These are phyloP conservation scores for Psilocybe cubensis DNA, from an alignment of 768 basidiomycete species.

Conservation along the genomic window DNA sequence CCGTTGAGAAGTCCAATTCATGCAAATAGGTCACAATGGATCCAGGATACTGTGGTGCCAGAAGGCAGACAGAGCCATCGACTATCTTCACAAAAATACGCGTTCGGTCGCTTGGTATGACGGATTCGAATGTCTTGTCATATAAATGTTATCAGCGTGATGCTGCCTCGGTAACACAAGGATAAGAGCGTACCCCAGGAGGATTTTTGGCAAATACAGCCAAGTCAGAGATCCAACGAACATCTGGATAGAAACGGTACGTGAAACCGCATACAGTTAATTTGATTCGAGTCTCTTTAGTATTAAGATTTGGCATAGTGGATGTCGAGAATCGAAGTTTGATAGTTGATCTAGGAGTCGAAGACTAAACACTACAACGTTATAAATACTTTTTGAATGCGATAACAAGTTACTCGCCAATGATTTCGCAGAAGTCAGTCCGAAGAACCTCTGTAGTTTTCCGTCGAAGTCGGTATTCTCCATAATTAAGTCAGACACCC, in stretches of 20 bases:
- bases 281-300: slow-evolving; percentile 82
- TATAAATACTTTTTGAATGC: neutral
- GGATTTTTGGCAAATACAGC: slow-evolving; percentile 75
- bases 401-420: slow-evolving; percentile 48
- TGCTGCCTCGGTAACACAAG: neutral
- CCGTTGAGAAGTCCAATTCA: slow-evolving; percentile 70
- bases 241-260: slow-evolving; percentile 61
- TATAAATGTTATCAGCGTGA: slow-evolving; percentile 1
- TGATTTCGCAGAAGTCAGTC: slow-evolving; percentile 57
- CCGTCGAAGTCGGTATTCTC: slow-evolving; percentile 47
- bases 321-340: slow-evolving; percentile 72
- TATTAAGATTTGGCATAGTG: slow-evolving; percentile 55
- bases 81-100: slow-evolving; percentile 62
- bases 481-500: slow-evolving; percentile 63
- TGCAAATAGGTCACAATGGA: slow-evolving; percentile 70
- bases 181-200: slow-evolving; percentile 79
- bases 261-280: slow-evolving; percentile 68
- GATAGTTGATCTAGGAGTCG: slow-evolving; percentile 51
- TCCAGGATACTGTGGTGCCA: slow-evolving; percentile 63
- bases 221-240: slow-evolving; percentile 66
- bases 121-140: slow-evolving; percentile 81
- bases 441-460: slow-evolving; percentile 45
- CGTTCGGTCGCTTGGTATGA: slow-evolving; percentile 89
- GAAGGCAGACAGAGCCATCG: slow-evolving; percentile 68
- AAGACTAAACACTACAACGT: slow-evolving; percentile 34